Conservation (phyloP, 2,329 filamentous ascomycete genomes). For the Paracamarosporium sp. region DNA sequence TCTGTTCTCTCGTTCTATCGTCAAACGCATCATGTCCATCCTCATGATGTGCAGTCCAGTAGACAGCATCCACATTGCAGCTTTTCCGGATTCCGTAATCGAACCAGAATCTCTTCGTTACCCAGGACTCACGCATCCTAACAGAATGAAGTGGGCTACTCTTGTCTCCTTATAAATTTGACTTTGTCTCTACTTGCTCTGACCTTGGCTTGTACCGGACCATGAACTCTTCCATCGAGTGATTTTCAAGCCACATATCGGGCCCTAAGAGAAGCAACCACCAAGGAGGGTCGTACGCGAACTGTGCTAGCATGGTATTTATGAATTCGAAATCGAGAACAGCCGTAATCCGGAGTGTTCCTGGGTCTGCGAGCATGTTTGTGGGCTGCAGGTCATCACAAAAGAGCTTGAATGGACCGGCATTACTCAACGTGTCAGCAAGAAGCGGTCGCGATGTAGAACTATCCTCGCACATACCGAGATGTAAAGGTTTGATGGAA, state of each 20-base stretch:
- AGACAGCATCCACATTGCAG: conserved; percentile 45
- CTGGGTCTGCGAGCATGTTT: conserved; percentile 50
- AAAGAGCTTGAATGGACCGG: conserved; percentile 42
- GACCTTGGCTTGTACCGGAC: conserved; percentile 39
- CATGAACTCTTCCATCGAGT: conserved; percentile 30
- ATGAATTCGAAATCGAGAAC: conserved; percentile 53
- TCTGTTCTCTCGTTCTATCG: conserved; percentile 6
- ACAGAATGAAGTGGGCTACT: conserved; percentile 22
- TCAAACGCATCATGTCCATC: conserved; percentile 16
- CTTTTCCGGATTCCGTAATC: conserved; percentile 46
- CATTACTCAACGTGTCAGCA: too few species aligned
- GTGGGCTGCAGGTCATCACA: conserved; percentile 49
- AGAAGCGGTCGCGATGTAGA: too few species aligned
- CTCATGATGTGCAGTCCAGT: conserved; percentile 31
- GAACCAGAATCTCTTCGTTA: conserved; percentile 46
- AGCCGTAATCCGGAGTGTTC: conserved; percentile 45
- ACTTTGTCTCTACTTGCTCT: conserved; percentile 32
- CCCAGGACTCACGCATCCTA: conserved; percentile 47
- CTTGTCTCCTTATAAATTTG: conserved; percentile 15
- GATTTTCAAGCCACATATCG: conserved; percentile 29
- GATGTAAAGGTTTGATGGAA: too few species aligned
- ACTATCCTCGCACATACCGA: too few species aligned
- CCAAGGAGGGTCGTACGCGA: conserved; percentile 48
- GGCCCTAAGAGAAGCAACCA: conserved; percentile 47
- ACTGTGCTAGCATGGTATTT: conserved; percentile 51